Conservation (phyloP, 2,329 filamentous ascomycete species). For the Aspergillus sp. region DNA sequence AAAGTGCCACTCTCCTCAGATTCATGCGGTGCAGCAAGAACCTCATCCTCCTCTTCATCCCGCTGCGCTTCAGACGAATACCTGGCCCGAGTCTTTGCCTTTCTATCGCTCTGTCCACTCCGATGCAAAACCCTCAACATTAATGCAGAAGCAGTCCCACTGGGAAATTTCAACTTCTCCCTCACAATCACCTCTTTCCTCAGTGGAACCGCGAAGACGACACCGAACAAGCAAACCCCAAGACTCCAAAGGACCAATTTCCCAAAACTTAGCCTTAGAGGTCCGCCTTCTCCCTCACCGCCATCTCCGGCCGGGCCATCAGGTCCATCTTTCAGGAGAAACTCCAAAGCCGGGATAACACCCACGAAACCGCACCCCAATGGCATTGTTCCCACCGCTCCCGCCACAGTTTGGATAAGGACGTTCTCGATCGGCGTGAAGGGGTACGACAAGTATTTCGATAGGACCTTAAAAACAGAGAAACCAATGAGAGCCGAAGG, state of each 20-base stretch:
- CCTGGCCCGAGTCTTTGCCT: slow-evolving; percentile 18
- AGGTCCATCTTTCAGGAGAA: slow-evolving; percentile 69
- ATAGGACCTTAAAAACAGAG: slow-evolving; percentile 78
- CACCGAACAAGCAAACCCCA: slow-evolving; percentile 91
- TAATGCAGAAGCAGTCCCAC: slow-evolving; percentile 88
- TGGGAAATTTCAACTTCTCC: slow-evolving; percentile 89
- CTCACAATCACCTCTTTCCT: slow-evolving; percentile 86
- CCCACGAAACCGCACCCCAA: slow-evolving; percentile 93
- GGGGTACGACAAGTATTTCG: slow-evolving; percentile 65
- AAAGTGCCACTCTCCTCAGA: slow-evolving; percentile 41
- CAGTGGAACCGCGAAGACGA: slow-evolving; percentile 89
- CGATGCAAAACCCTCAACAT: slow-evolving; percentile 89
- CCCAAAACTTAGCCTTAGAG: slow-evolving; percentile 62
- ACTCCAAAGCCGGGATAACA: slow-evolving; percentile 88
- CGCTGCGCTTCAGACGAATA: slow-evolving; percentile 7
- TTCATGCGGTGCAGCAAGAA: slow-evolving; percentile 28
- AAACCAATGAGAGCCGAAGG: slow-evolving; percentile 91
- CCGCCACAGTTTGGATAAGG: slow-evolving; percentile 89
- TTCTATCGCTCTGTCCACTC: slow-evolving; percentile 39
- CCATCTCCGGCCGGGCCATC: slow-evolving; percentile 70
- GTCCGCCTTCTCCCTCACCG: slow-evolving; percentile 65
- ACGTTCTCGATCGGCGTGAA: slow-evolving; percentile 97
- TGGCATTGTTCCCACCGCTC: slow-evolving; percentile 93
- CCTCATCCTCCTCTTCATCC: slow-evolving; percentile 24
- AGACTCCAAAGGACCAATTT: slow-evolving; percentile 85